Evolutionary conservation across 2,329 filamentous ascomycete species (phyloP).

Genomic region (Alternaria metachromatica): DNA sequence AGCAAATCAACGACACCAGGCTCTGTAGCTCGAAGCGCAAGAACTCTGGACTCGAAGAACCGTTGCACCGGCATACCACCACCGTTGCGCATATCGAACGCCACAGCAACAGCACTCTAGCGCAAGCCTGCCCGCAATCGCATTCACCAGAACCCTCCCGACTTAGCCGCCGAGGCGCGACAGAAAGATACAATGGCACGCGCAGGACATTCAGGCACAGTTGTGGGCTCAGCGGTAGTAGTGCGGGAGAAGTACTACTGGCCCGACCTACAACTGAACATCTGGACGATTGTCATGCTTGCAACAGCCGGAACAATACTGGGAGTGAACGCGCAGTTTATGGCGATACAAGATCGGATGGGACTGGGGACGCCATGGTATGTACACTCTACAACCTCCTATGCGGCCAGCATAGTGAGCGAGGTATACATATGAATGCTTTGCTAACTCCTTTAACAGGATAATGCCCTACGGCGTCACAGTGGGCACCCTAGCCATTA

Average conservation of each 20-base stretch:
- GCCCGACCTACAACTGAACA: constrained; percentile 69
- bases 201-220: constrained; percentile 38
- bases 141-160: neutral
- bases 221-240: constrained; percentile 50
- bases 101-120: neutral
- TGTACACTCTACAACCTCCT: constrained; percentile 16
- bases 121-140: neutral
- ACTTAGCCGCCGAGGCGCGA: constrained; percentile 1
- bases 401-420: neutral
- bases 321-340: constrained; percentile 67
- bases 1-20: constrained; percentile 2
- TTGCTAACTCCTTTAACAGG: constrained; percentile 49
- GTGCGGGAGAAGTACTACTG: constrained; percentile 65
- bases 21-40: neutral
- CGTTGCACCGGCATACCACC: neutral
- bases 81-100: neutral
- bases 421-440: neutral
- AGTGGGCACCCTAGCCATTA: constrained; percentile 61
- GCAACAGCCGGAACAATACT: constrained; percentile 63
- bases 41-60: neutral
- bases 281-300: constrained; percentile 70
- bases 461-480: constrained; percentile 70
- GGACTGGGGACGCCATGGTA: constrained; percentile 67
- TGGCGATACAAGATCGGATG: constrained; percentile 64
- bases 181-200: constrained; percentile 43